phyloP scores from a whole-genome alignment of 352 stramenopile species.

The Thraustochytrium striatum region DNA sequence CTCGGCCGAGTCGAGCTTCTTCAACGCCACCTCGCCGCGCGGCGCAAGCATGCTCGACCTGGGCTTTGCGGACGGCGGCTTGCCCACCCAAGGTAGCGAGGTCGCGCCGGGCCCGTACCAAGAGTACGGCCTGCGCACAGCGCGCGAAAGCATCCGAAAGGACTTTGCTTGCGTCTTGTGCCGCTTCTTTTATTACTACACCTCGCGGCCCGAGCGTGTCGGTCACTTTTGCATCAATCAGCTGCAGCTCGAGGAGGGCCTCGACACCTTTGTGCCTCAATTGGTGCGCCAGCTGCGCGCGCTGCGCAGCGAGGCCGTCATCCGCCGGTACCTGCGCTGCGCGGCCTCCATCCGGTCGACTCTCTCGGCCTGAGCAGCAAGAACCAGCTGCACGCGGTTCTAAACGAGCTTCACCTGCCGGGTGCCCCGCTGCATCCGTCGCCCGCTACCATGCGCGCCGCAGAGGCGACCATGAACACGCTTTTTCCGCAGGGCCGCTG shows the following conservation, averaged over 20 bases:
- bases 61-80: background rate
- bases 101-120: background rate
- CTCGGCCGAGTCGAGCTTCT: constrained; percentile 20
- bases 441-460: background rate
- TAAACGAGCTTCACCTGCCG: constrained; percentile 37
- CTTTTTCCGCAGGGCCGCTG: constrained; percentile 34
- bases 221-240: constrained; percentile 23
- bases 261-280: constrained; percentile 40
- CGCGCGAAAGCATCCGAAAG: constrained; percentile 5
- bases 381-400: constrained; percentile 9
- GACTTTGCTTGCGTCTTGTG: constrained; percentile 40
- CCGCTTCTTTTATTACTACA: constrained; percentile 45
- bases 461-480: constrained; percentile 2
- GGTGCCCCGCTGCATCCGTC: constrained; percentile 9
- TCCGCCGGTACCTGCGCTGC: background rate
- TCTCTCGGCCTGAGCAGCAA: background rate
- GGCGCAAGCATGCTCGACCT: background rate
- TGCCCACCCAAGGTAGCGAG: background rate
- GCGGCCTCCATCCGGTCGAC: background rate
- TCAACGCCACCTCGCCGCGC: background rate
- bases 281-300: constrained; percentile 10
- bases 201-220: constrained; percentile 16
- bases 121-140: background rate
- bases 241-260: constrained; percentile 37
- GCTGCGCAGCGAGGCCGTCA: constrained; percentile 11